phyloP scores from a whole-genome alignment of 345 rosid species.

The Eucalyptus globulus region DNA sequence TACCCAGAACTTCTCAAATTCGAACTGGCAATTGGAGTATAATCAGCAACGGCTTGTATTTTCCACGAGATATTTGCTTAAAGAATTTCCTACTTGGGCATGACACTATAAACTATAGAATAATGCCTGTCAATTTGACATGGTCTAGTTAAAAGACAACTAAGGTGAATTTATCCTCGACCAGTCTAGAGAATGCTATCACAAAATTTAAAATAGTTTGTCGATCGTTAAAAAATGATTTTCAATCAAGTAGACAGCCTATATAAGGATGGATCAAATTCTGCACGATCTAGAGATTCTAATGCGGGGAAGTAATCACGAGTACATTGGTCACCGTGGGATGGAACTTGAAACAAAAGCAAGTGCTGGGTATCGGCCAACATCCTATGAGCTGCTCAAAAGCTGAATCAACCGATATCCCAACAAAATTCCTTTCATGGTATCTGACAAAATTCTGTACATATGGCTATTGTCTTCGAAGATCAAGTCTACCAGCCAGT shows the following conservation, averaged over 20 bases:
- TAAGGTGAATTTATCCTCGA: neutral
- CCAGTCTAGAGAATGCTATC: neutral
- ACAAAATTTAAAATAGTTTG: neutral
- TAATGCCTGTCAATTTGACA: neutral
- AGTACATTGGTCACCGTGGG: neutral
- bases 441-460: neutral
- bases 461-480: neutral
- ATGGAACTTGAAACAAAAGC: neutral
- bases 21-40: neutral
- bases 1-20: neutral
- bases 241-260: neutral
- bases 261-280: neutral
- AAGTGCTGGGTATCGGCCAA: neutral
- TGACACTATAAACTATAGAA: neutral
- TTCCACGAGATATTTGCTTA: neutral
- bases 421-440: neutral
- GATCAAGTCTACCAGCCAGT: neutral
- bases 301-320: neutral
- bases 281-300: neutral
- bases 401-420: neutral
- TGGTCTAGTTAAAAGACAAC: neutral
- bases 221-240: neutral
- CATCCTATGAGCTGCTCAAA: neutral
- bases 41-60: neutral
- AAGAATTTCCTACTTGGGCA: neutral